Evolutionary conservation across 2,329 filamentous ascomycete species (phyloP), one percentile per base, ranked within the genome.

Genomic region (Fusarium staphyleae): DNA sequence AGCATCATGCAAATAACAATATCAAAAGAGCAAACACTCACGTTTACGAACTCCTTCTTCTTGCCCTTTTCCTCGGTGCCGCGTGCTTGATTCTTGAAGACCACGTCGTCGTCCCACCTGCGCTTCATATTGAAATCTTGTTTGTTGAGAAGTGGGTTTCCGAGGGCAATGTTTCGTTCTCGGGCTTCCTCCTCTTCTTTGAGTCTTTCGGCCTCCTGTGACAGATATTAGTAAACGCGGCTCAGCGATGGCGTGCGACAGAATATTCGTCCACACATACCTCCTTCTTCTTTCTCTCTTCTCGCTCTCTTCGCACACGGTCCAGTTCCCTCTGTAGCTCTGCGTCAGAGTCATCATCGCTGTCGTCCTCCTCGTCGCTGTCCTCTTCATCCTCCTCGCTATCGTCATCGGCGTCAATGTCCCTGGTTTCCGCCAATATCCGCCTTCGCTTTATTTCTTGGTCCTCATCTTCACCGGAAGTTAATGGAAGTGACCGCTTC

Each of bases 41-140:
- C 92, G 71, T 99, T 99, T 74, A 99, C 93, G 77, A 99, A 99
- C 75, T 96, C 93, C 78, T 93, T 96, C 75, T 83, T 85, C 78
- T 92, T 85, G 59, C 88, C 87, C 78, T 88, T 93, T 59, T 97
- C 91, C 70, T 98, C 93, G 1, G 93, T 96, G 8, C 93, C 95
- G 53, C 95, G 84, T 28, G 93, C 95, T 77, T 99, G 95, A 74
- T 99, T 99, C 80, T 96, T 98, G 78, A 99, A 99, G 3, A 99
- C 93, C 11, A 99, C 95, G 72, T 99, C 95, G 68, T 99, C 95
- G 66, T 99, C 95, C 95, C 95, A 99, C 66, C 93, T 80, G 64
- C 91, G 81, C 81, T 96, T 97, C 69, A 97, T 87, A 52, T 88
- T 92, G 72, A 96, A 98, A 66, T 96, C 92, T 15, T 84, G 77